Base-by-base conservation (phyloP, 176 grass and related monocot genomes). In the Bonia amplexicaulis region DNA sequence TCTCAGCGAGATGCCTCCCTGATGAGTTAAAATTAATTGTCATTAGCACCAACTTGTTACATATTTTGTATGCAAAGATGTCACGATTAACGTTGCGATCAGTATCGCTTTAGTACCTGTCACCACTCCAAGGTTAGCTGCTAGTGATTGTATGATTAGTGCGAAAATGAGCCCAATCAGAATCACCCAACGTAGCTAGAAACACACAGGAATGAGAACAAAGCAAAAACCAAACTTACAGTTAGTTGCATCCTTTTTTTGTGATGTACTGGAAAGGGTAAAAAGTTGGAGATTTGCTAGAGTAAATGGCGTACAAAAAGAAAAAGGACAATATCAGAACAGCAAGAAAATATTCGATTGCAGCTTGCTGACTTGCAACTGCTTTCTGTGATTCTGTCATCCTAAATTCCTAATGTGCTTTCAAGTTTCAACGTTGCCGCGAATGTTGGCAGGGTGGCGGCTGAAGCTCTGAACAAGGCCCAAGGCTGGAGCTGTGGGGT, bases 181-280 rank as follows among this genome's bases (percentile, higher is more conserved):
- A 42, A 95, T 91, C 31, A 95, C 93, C 93, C 96, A 98, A n/a
- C 95, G 73, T 27, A 98, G 96, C 96, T 98, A 65, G 16, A 2
- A 84, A 89, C 14, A 47, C 22, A 48, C 20, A 73, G n/a, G 69
- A 17, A 81, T 74, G 19, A 66, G 17, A 16, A 35, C 17, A 74
- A 75, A 7, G 37, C 3, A 45, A 26, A 45, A 74, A 8, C 7
- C 19, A 65, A 79, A 76, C 10, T 40, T 40, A 40, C 10, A 42
- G 45, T 66, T 73, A 79, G 40, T 75, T 74, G 2, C n/a, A 1
- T 16, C 40, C 40, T 84, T 16, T 55, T 81, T 79, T 17, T 17
- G 47, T 29, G 3, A 17, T 44, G 12, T 71, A 71, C 23, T 63
- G 6, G 44, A 60, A 72, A 12, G 9, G 14, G 13, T 26, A 41